Conservation (phyloP, 371 early-diverging fungal species). For the Parasitella parasitica region DNA sequence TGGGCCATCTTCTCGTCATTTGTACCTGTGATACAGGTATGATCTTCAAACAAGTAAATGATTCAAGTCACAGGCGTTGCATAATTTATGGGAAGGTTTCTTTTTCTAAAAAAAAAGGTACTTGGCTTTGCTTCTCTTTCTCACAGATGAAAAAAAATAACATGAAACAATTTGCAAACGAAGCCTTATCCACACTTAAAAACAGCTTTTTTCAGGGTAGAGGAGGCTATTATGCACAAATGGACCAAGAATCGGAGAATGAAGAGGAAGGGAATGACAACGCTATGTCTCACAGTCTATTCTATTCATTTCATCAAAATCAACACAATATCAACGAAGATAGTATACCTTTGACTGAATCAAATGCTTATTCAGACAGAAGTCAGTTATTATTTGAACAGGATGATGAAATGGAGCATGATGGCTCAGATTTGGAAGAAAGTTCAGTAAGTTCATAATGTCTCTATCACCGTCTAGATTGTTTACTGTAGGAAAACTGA, state of each 20-base stretch:
- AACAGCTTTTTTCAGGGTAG: slow-evolving; percentile 28
- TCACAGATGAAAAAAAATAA: too few species aligned
- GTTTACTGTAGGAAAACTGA: not conserved
- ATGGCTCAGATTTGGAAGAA: slow-evolving; percentile 6
- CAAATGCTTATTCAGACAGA: slow-evolving; percentile 46
- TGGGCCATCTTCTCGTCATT: not conserved
- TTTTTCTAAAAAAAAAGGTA: not conserved
- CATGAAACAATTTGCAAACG: slow-evolving; percentile 34
- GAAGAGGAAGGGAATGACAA: slow-evolving; percentile 32
- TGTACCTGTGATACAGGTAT: not conserved
- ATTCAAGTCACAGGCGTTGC: slow-evolving; percentile 14
- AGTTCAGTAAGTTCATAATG: slow-evolving; percentile 17
- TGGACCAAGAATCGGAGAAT: slow-evolving; percentile 46
- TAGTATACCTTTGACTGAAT: slow-evolving; percentile 45
- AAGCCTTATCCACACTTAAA: slow-evolving; percentile 22
- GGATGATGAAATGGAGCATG: slow-evolving; percentile 7
- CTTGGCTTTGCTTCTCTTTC: not conserved
- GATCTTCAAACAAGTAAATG: not conserved
- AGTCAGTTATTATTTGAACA: slow-evolving; percentile 46
- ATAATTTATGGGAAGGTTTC: not conserved
- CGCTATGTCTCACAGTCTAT: slow-evolving; percentile 34
- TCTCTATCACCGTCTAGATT: too few species aligned
- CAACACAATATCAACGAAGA: slow-evolving; percentile 28
- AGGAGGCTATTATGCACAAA: slow-evolving; percentile 35
- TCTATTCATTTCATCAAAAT: slow-evolving; percentile 41